phyloP scores from a whole-genome alignment of 2,329 filamentous ascomycete species.

The Fonsecaea multimorphosa region DNA sequence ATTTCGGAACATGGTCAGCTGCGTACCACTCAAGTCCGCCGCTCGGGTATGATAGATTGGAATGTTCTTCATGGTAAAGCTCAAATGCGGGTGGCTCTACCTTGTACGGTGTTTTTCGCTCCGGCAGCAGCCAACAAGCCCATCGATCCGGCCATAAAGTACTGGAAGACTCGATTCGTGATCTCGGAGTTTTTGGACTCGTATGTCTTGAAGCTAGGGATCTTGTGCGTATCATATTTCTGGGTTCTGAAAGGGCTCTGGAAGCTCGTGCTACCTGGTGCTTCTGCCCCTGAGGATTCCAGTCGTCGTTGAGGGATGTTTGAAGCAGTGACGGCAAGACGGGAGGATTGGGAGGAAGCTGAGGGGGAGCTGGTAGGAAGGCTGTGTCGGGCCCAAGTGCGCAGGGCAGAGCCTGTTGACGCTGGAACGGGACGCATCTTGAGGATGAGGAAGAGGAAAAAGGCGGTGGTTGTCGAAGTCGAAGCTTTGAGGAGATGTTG shows the following conservation, averaged over 20 bases:
- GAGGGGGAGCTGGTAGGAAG: constrained; percentile 44
- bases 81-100: constrained; percentile 60
- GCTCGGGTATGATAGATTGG: background rate
- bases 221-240: constrained; percentile 64
- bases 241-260: constrained; percentile 59
- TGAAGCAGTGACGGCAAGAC: constrained; percentile 48
- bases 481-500: constrained; percentile 26
- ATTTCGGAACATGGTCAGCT: constrained; percentile 10
- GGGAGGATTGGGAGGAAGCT: constrained; percentile 41
- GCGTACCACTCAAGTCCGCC: background rate
- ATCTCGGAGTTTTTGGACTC: constrained; percentile 70
- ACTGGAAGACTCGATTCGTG: constrained; percentile 86
- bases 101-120: constrained; percentile 97
- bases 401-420: constrained; percentile 72
- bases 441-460: constrained; percentile 38
- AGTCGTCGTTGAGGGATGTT: constrained; percentile 47
- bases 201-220: constrained; percentile 92
- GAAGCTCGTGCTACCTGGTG: constrained; percentile 51
- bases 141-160: constrained; percentile 98
- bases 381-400: constrained; percentile 58
- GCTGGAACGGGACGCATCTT: constrained; percentile 72
- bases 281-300: constrained; percentile 45
- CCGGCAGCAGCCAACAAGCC: constrained; percentile 89
- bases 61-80: too few relatives aligned
- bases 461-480: constrained; percentile 20